phyloP scores from a whole-genome alignment of 108 stramenopile species.

The Fistulifera solaris region DNA sequence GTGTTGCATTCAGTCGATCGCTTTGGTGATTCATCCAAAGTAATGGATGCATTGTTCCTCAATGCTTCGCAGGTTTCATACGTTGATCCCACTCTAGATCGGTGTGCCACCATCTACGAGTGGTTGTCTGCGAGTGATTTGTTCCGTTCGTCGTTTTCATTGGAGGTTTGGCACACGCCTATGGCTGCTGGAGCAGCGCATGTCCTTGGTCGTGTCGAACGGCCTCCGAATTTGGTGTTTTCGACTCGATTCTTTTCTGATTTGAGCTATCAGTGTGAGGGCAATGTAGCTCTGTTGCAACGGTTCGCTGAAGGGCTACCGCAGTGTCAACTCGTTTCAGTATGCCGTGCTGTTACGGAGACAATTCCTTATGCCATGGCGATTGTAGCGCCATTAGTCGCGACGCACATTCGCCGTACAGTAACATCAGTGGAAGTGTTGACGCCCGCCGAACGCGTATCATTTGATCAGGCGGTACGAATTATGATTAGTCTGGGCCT shows the following conservation, averaged over 20 bases:
- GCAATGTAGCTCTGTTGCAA: constrained; percentile 47
- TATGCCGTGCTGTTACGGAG: constrained; percentile 22
- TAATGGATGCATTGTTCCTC: constrained; percentile 59
- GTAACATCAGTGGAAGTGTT: constrained; percentile 68
- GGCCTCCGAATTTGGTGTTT: constrained; percentile 50
- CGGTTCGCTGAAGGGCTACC: constrained; percentile 63
- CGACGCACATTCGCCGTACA: constrained; percentile 15
- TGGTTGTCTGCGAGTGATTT: constrained; percentile 51
- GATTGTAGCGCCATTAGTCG: constrained; percentile 56
- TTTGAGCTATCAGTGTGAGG: constrained; percentile 43
- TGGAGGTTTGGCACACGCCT: constrained; percentile 46
- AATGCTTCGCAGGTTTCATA: constrained; percentile 60
- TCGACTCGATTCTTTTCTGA: constrained; percentile 48
- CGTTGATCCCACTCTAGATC: constrained; percentile 74
- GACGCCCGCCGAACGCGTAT: constrained; percentile 35
- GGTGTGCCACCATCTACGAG: constrained; percentile 56
- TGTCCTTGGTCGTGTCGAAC: constrained; percentile 71
- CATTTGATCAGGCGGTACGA: constrained; percentile 49
- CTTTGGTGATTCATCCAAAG: constrained; percentile 61
- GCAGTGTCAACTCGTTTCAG: constrained; percentile 14
- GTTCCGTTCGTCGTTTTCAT: constrained; percentile 22
- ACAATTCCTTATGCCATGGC: constrained; percentile 58
- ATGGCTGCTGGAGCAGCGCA: constrained; percentile 63
- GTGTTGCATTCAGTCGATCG: constrained; percentile 3
- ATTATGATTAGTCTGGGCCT: constrained; percentile 58